Percentiles rank a stretch among this genome's conserved stretches.
Evolutionary conservation across 164 flowering plant genomes (phyloP).

Genomic region (Vitis labrusca): DNA sequence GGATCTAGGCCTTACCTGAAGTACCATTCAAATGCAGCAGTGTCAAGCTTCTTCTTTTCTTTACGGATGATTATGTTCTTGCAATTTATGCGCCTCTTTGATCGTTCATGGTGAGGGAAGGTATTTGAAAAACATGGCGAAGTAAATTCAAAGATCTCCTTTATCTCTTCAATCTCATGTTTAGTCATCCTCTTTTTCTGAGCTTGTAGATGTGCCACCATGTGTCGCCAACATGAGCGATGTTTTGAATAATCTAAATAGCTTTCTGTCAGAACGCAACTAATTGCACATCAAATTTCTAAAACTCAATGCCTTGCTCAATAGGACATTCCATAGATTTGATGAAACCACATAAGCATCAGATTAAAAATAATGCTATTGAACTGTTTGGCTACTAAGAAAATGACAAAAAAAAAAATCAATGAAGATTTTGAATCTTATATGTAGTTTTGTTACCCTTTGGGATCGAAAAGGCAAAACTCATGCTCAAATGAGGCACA

Average conservation of each 20-base stretch:
- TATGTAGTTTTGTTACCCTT: neutral
- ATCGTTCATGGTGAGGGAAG: slow-evolving; percentile 19
- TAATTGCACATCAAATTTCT: neutral
- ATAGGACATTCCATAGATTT: neutral
- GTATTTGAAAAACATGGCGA: slow-evolving; percentile 16
- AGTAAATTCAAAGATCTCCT: slow-evolving; percentile 3
- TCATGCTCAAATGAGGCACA: too few relatives aligned
- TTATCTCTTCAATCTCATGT: slow-evolving; percentile 3
- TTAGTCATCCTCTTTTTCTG: slow-evolving; percentile 14
- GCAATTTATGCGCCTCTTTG: slow-evolving; percentile 12
- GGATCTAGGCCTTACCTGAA: slow-evolving; percentile 30
- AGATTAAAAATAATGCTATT: neutral
- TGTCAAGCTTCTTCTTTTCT: slow-evolving; percentile 27
- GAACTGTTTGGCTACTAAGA: neutral
- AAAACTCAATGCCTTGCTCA: neutral
- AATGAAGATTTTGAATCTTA: neutral
- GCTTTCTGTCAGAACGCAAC: slow-evolving; percentile 5
- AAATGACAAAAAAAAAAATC: neutral
- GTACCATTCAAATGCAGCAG: slow-evolving; percentile 26
- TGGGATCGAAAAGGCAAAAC: neutral
- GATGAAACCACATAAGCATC: slow-evolving; percentile 1
- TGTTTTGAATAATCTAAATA: slow-evolving; percentile 12
- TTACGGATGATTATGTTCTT: slow-evolving; percentile 3
- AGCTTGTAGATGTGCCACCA: slow-evolving; percentile 6
- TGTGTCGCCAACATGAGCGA: slow-evolving; percentile 29